Evolutionary conservation across 176 grass and related monocot species (phyloP), one percentile per base, ranked within the genome.

Genomic region (Poa pratensis): DNA sequence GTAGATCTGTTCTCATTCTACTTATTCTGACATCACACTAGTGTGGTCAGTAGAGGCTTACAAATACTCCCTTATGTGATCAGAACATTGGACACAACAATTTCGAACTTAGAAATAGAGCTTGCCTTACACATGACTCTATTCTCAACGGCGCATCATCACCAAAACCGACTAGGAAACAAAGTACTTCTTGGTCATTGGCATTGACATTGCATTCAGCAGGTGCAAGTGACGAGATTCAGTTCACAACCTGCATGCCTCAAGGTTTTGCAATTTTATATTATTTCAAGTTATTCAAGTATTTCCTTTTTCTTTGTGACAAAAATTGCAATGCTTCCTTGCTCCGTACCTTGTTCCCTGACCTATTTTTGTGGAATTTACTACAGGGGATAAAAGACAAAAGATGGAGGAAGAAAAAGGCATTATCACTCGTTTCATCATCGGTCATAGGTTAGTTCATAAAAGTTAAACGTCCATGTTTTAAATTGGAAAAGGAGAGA

Each of bases 171-270:
- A 75, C 65, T 1, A 87, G 40, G 48, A 90, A 90, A 30, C 71
- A 66, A 94, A 93, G 49, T 88, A 88, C 58, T 91, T 94, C 65
- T 90, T 97, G 92, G 95, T 97, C 81, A 59, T 97, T 8, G 95
- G 95, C 27, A 91, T 97, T 54, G 94, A 97, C 86, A 94, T 92
- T 11, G 92, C 95, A 11, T 97, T 97, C 84, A 97, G 92, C 84
- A 97, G 95, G 34, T 79, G 90, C 53, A 94, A 93, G 57, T 42
- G 95, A 27, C 84, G 95, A 85, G 95, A 94, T 53, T 97, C 95
- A 53, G 79, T 97, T 82, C 95, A 92, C 19, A 87, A 3, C 93
- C 92, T 97, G 95, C 92, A 94, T 97, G 92, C 95, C 92, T 83
- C 95, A 93, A 93, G 92, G 95, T 97, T 28, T 64, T 73, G 32